These are phyloP conservation scores for Myxozyma neotropica DNA, from an alignment of 805 yeast genomes.

Conservation along the genomic window DNA sequence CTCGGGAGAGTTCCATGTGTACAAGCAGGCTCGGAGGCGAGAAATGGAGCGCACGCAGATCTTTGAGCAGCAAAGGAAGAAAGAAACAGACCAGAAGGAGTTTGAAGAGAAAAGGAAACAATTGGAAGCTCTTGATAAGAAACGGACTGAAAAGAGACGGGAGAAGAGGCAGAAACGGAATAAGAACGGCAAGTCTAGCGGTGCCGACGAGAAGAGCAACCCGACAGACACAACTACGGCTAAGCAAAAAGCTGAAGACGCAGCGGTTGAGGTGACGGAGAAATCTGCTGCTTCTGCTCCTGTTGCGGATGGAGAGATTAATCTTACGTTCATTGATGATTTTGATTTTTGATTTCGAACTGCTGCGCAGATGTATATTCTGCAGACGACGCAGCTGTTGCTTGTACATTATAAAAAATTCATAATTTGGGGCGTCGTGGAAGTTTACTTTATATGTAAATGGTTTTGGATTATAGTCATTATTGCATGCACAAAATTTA, in stretches of 20 bases:
- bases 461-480: no score
- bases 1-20: slow-evolving; percentile 46
- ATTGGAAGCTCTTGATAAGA: slow-evolving; percentile 34
- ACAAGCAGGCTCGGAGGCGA: slow-evolving; percentile 41
- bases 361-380: background rate
- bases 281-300: slow-evolving; percentile 5
- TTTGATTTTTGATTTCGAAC: slow-evolving; percentile 4
- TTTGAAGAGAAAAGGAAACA: slow-evolving; percentile 35
- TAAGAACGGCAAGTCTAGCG: background rate
- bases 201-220: no score
- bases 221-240: background rate
- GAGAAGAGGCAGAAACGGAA: slow-evolving; percentile 29
- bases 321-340: slow-evolving; percentile 29
- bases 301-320: slow-evolving; percentile 27
- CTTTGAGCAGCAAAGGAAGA: slow-evolving; percentile 35
- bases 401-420: background rate
- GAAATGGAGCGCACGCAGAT: slow-evolving; percentile 38
- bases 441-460: no score
- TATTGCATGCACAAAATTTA: no score
- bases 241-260: background rate
- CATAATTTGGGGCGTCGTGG: no score
- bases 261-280: background rate
- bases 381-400: background rate
- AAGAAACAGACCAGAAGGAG: slow-evolving; percentile 35
- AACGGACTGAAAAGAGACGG: slow-evolving; percentile 38